Evolutionary conservation across 495 filamentous ascomycete species (phyloP), one percentile per base, ranked within the genome.

Genomic region (Cladorrhinum samala): DNA sequence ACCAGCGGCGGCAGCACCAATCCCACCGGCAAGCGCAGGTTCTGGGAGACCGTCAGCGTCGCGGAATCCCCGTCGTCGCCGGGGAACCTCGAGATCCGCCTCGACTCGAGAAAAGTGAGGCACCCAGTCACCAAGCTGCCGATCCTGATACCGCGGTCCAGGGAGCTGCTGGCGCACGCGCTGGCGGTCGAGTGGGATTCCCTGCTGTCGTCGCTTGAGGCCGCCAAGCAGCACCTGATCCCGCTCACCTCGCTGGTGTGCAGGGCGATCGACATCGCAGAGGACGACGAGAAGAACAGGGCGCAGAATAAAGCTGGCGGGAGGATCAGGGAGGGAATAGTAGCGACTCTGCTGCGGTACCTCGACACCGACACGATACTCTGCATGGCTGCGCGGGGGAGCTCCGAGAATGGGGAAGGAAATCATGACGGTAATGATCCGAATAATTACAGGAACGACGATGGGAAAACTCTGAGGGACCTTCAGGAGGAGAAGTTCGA

Each of bases 151-250:
- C 92, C 93, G 0, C 61, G 69, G 0, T 75, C 75, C 46, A 96
- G 96, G 64, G 83, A 84, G 11, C 79, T 89, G 52, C 84, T 98
- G 13, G 93, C 94, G n/a, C 74, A 80, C 21, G 86, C 88, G 23
- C 80, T 98, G 44, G 93, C 92, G 0, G 66, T 93, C 9, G 93
- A 98, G 72, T 98, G 93, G 93, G 89, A 95, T 64, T 77, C 84
- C 37, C 81, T 97, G 50, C 76, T 82, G 19, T 86, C 86, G 48
- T 81, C 85, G 2, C 82, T 87, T 54, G 86, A 96, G 64, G 91
- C 90, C 0, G 77, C 80, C 25, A 83, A 81, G 43, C 78, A 83
- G 53, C 89, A 96, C 65, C 78, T 91, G 2, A 91, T 96, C 50
- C 93, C 93, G 4, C 64, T 97, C n/a, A 96, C 94, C 5, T 91